Base-by-base conservation (phyloP, 306 rosid genomes). In the Lupinus albus region DNA sequence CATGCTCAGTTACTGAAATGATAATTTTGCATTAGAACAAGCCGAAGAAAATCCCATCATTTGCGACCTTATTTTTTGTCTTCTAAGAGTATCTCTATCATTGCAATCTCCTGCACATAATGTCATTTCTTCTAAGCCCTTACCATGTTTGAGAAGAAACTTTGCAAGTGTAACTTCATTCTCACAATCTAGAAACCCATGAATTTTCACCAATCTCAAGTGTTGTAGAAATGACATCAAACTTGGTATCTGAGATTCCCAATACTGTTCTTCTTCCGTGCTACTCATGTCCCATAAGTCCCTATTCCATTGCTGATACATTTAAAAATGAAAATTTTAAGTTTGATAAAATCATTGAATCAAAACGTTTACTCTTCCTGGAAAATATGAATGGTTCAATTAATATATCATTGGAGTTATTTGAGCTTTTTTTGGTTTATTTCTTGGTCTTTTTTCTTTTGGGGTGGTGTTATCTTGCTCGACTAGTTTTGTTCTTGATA, bases 41-140 rank as follows among this genome's bases (percentile, higher is more conserved):
- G 92, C 96, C 80, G 88, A 80, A 78, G 95, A 84, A 50, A 89
- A 89, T 15, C 87, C 90, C 92, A 79, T 83, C 81, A 88, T 70
- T 57, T 83, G 91, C 5, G 88, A 84, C 80, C 89, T 89, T 44
- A 84, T 80, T 46, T 84, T 83, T 74, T 87, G 90, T 79, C 92
- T 68, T 42, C 89, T 78, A 2, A 79, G 86, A 25, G 80, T 68
- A 50, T 88, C 83, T 79, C 83, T 84, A 36, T 75, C 66, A 62
- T 73, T 69, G 61, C 77, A 47, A 20, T 84, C 71, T 33, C 80
- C 88, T 9, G 87, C 46, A 41, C 73, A 48, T 49, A 87, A 36
- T 30, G 70, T 35, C 89, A 92, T 84, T 73, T 87, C 84, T 69
- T 87, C 79, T 72, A 82, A 75, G 66, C 79, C 83, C 79, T 84